These are phyloP conservation scores for Metschnikowia similis DNA, from an alignment of 805 yeast species.

Conservation along the genomic window DNA sequence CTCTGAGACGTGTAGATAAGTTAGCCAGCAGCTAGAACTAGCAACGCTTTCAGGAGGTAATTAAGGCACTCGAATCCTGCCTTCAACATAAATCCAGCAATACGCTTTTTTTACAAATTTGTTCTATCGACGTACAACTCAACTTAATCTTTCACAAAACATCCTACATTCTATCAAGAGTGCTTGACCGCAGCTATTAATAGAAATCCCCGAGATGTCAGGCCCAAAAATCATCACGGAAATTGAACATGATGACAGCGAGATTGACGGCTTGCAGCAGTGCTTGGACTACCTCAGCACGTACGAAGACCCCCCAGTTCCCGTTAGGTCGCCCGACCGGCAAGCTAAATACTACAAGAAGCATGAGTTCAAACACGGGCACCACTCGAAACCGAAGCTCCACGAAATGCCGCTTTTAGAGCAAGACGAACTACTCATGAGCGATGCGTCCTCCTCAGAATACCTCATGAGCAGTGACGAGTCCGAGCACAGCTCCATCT, in stretches of 20 bases:
- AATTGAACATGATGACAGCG: constrained; percentile 1
- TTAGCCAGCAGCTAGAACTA: neutral
- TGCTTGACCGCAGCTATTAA: neutral
- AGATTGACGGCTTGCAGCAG: constrained; percentile 2
- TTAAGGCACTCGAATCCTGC: neutral
- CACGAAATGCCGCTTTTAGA: neutral
- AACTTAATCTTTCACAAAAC: neutral
- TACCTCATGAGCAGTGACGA: constrained; percentile 6
- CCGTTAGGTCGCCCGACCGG: constrained; percentile 12
- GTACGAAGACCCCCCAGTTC: constrained; percentile 7
- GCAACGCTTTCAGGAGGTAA: neutral
- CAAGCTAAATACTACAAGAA: neutral
- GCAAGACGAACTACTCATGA: neutral
- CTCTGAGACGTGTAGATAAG: neutral
- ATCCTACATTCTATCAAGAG: neutral
- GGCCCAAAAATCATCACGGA: neutral
- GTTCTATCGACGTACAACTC: neutral
- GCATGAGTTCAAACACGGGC: constrained; percentile 1
- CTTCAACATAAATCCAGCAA: neutral
- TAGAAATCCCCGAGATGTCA: neutral
- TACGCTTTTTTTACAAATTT: neutral
- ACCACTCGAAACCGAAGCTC: neutral
- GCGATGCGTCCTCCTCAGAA: constrained; percentile 9
- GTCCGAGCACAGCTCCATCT: constrained; percentile 12
- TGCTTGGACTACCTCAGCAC: constrained; percentile 8